Base-by-base conservation (phyloP, 148 eudicot genomes). In the Spergularia bocconei region DNA sequence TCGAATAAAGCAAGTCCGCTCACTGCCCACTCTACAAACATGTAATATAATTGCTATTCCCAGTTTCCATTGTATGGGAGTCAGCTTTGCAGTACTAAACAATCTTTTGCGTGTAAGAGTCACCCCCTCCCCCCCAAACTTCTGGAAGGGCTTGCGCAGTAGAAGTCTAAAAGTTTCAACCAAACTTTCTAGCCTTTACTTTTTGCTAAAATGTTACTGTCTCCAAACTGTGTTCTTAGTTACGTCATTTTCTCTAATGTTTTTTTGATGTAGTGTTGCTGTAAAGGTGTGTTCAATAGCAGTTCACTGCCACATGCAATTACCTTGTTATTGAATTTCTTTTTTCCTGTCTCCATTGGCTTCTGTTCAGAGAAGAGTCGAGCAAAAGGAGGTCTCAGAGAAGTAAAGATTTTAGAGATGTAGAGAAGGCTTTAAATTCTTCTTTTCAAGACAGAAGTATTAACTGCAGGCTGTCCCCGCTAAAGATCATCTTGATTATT, bases 371-470 rank as follows among this genome's bases (percentile, higher is more conserved):
- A 73, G 97, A 91, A 71, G 97, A 93, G 39, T 71, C 89, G 54
- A 88, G 66, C 83, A 93, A 88, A 85, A 80, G 95, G 82, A 93
- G 87, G 83, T 85, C 80, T 70, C 82, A 82, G 25, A 87, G 88
- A 80, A 84, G 78, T 67, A 89, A 77, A 85, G 90, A 82, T 70
- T 70, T 79, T 48, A 92, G 78, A 82, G 93, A 89, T 85, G 90
- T 86, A 21, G 97, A 82, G 20, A 89, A 81, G 85, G 85, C 87
- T 58, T 80, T 82, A 55, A 71, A 85, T 76, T 69, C 85, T 75
- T 81, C 84, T 58, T 80, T 84, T 59, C 87, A 81, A 19, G 93
- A 87, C 76, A 86, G 90, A 77, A 82, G 77, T 70, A 79, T 52
- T 38, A 85, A 79, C 81, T 87, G 87, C 88, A 91, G 84, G 78